phyloP scores from a whole-genome alignment of 2,329 filamentous ascomycete genomes.

The Fusarium anthophilum region DNA sequence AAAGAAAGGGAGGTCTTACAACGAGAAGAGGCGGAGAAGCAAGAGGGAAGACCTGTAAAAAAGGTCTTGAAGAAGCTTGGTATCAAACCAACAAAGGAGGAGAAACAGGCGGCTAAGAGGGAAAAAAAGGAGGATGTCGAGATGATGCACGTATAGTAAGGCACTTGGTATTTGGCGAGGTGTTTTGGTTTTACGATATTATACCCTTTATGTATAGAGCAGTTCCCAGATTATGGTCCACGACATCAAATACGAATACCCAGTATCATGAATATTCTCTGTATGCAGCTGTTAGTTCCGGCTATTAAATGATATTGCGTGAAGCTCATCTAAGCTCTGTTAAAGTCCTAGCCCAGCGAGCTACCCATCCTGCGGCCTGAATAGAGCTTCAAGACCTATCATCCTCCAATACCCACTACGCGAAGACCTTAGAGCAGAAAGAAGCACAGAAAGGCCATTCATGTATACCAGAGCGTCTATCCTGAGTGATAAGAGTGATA shows the following conservation, averaged over 20 bases:
- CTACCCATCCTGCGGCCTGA: not conserved
- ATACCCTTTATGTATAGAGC: slow-evolving; percentile 26
- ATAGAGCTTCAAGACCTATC: not conserved
- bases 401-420: too few relatives aligned
- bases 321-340: not conserved
- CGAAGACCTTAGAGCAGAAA: not conserved
- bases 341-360: not conserved
- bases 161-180: not conserved
- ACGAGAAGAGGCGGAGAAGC: slow-evolving; percentile 53
- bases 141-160: not conserved
- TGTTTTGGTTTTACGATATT: slow-evolving; percentile 13
- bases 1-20: slow-evolving; percentile 59
- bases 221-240: slow-evolving; percentile 12
- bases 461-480: not conserved
- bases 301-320: not conserved
- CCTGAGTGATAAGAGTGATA: not conserved
- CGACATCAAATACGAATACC: not conserved
- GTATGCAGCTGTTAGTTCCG: not conserved
- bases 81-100: slow-evolving; percentile 43
- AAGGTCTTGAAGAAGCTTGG: slow-evolving; percentile 55
- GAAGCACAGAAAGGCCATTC: not conserved
- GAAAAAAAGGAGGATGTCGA: slow-evolving; percentile 31
- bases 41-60: slow-evolving; percentile 40
- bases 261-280: not conserved
- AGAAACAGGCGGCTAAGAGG: slow-evolving; percentile 35